Evolutionary conservation across 441 rosid genomes (phyloP), one percentile per base, ranked within the genome.

Genomic region (Croton setiger): DNA sequence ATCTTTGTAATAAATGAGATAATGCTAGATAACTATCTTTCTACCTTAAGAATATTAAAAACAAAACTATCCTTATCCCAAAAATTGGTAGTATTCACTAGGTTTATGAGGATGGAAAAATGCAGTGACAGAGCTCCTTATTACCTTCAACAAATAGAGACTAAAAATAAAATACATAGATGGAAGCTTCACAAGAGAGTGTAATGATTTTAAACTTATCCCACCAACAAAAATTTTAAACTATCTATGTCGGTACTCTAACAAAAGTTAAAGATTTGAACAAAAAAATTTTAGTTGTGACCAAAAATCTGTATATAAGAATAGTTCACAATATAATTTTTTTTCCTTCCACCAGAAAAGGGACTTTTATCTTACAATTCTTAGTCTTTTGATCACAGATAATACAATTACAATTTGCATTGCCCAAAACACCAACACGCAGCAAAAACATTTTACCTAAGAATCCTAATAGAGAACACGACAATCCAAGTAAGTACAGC

Each of bases 401-500:
- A 62, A n/a, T 9, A 5, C 7, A 0, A 63, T 45, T 52, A 45
- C 7, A 41, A 17, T 35, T 7, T 0, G n/a, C 9, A 13, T 41
- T 49, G 15, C 53, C 70, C 23, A 64, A 13, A 18, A 0, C 44
- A 39, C n/a, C 54, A 44, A 17, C 60, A 41, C 10, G 4, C n/a
- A 12, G 67, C 20, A 54, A 68, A 68, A 23, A 13, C 56, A 54
- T 60, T 66, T 62, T 18, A 47, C 15, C 44, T 17, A 53, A 37
- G 64, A 70, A 37, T 66, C 57, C 48, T 37, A 53, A 52, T 67
- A 71, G 59, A 51, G 33, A 66, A 52, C 12, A 41, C 21, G 52
- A 66, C 1, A 20, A 58, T 59, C 53, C 61, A 35, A 48, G 69
- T 68, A 79, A 57, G 33, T 56, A 64, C 65, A 2, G 36, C 17